Evolutionary conservation across 192 early-diverging fungal species (phyloP), one percentile per base, ranked within the genome.

Genomic region (Paraglomus brasilianum): DNA sequence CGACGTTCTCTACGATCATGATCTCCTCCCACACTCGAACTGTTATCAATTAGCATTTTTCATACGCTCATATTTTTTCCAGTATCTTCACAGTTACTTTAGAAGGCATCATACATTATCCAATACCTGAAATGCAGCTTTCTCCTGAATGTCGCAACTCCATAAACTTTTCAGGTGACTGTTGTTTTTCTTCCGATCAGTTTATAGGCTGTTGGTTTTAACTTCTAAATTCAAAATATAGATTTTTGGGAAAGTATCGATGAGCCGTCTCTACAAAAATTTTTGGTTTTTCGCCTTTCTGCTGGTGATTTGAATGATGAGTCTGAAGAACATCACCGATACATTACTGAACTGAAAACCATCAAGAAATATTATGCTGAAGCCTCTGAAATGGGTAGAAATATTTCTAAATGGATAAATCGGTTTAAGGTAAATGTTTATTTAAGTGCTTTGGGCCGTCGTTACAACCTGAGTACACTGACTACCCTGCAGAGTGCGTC

Each of bases 371-470:
- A 45, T 22, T 55, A 65, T 42, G 17, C 68, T 59, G 50, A 58
- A 60, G 13, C 41, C 44, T 59, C 51, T 13, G 68, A 70, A 43
- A 59, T 47, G 13, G 68, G 11, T 30, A 7, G 24, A 49, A 52
- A 57, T n/a, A 43, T 67, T 22, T 22, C 41, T 19, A 70, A 59
- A 59, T 70, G 47, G 55, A 55, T 36, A 60, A 59, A 59, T 59
- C 13, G 15, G 10, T 70, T 70, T 58, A 70, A 70, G 55, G 55
- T 17, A 59, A 70, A 43, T 70, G 30, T 30, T 57, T 38, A 57
- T 30, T 57, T 38, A 57, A 57, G 30, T 38, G 40, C 17, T 24
- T 57, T 5, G 55, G 40, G n/a, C 55, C 5, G 55, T 57, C 55
- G 15, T 57, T 24, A 17, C 30, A 57, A 57, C 55, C 55, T 57